Evolutionary conservation across 2,329 filamentous ascomycete species (phyloP), one percentile per base, ranked within the genome.

Genomic region (Xylaria hypoxylon): DNA sequence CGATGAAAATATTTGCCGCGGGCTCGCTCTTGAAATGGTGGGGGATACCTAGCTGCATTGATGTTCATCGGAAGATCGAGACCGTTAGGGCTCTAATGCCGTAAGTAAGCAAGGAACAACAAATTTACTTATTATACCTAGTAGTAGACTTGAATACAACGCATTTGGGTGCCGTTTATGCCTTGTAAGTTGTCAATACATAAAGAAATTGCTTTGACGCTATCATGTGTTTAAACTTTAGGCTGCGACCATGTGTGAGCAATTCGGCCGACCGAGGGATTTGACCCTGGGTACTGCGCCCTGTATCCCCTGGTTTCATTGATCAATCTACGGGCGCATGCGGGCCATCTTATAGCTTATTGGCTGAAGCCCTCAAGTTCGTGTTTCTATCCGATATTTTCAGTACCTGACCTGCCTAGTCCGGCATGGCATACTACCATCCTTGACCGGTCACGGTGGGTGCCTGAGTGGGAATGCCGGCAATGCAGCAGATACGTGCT

Each of bases 391-490:
- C 38, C 5, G 26, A 7, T 26, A 33, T 19, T 22, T n/a, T 6
- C 1, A 2, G 24, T 33, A 33, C 17, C 11, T 2, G n/a, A 57
- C 53, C 53, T 57, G 53, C 53, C 53, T 57, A 56, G 52, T 56
- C 26, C 7, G 38, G 52, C 38, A 13, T 19, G 15, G 15, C 24
- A 28, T 31, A 31, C 40, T 15, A 31, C 24, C 28, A 35, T 24
- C 28, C 56, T 33, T 47, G 47, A 38, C 56, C 22, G 40, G 42
- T n/a, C 44, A 28, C 56, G 44, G 42, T 24, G 42, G 42, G 55
- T 45, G 11, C 55, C 35, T 24, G 28, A 24, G 48, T 48, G 38
- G 48, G 19, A 31, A 15, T 35, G 15, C 50, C 59, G 38, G 50
- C 28, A 55, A 47, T n/a, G 7, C 22, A 10, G 3, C 31, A 38